phyloP scores from a whole-genome alignment of 345 rosid species.

The thale cress (Arabidopsis thaliana) region DNA sequence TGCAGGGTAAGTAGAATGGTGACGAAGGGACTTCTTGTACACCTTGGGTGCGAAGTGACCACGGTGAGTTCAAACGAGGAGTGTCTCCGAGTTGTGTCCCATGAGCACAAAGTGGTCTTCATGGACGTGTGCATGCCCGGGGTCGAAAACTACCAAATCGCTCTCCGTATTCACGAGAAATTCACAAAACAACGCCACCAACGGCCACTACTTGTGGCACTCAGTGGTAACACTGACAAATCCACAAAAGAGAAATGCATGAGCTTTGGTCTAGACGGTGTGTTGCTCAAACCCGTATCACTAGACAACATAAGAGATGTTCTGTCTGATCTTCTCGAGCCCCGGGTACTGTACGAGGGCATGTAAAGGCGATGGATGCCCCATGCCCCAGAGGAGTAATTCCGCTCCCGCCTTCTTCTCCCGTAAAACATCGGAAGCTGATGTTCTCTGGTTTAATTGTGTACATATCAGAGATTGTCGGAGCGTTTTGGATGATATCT shows the following conservation, averaged over 20 bases:
- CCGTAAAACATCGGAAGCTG: slow-evolving; percentile 30
- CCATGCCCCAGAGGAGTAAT: neutral
- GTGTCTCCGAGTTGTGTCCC: slow-evolving; percentile 65
- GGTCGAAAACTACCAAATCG: slow-evolving; percentile 66
- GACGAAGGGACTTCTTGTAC: slow-evolving; percentile 79
- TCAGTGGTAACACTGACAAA: slow-evolving; percentile 74
- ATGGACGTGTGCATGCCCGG: slow-evolving; percentile 72
- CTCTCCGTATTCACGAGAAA: slow-evolving; percentile 62
- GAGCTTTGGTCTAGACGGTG: slow-evolving; percentile 85
- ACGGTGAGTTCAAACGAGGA: slow-evolving; percentile 75
- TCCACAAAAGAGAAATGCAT: slow-evolving; percentile 76
- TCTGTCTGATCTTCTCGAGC: slow-evolving; percentile 74
- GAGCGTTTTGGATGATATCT: slow-evolving; percentile 28
- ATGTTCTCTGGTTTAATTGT: slow-evolving; percentile 44
- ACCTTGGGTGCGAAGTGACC: slow-evolving; percentile 88
- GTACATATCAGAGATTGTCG: slow-evolving; percentile 45
- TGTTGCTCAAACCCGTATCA: slow-evolving; percentile 75
- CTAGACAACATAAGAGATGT: slow-evolving; percentile 85
- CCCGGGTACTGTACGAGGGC: slow-evolving; percentile 60
- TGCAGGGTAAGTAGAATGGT: slow-evolving; percentile 86
- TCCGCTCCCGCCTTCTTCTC: slow-evolving; percentile 7
- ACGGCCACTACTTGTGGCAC: slow-evolving; percentile 85
- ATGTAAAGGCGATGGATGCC: slow-evolving; percentile 40
- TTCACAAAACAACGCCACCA: slow-evolving; percentile 71
- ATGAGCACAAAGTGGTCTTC: slow-evolving; percentile 82